Evolutionary conservation across 139 green algal species (phyloP).

Genomic region (Chlorella sp.): DNA sequence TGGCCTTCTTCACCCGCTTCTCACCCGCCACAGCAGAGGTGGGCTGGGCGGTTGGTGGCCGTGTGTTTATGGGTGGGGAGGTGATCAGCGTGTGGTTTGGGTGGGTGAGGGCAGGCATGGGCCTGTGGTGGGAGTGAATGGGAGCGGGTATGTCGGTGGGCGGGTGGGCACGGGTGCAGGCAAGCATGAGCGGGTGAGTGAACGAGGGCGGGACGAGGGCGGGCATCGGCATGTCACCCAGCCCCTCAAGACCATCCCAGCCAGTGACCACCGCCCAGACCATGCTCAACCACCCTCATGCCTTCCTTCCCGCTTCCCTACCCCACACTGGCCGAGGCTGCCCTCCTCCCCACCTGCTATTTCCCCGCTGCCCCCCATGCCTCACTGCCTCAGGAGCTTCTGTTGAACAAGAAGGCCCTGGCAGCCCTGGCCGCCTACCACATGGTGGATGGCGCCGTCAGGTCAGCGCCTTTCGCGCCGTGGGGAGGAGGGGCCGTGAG

Average conservation of each 20-base stretch:
- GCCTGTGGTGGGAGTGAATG: too few relatives aligned
- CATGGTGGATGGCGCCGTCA: background rate
- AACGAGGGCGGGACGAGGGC: too few relatives aligned
- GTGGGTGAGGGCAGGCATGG: too few relatives aligned
- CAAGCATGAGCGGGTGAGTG: background rate
- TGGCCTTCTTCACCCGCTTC: background rate
- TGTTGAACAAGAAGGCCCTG: slow-evolving; percentile 11
- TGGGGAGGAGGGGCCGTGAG: background rate
- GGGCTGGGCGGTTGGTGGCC: too few relatives aligned
- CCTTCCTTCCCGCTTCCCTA: too few relatives aligned
- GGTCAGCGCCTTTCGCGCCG: background rate
- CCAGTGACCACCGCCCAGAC: too few relatives aligned
- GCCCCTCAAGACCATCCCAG: too few relatives aligned
- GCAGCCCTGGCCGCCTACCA: slow-evolving; percentile 12
- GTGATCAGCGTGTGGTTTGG: too few relatives aligned
- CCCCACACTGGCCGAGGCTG: too few relatives aligned
- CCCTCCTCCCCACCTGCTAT: background rate
- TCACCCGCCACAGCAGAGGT: background rate
- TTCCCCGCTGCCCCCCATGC: background rate
- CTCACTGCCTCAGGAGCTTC: background rate
- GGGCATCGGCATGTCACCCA: too few relatives aligned
- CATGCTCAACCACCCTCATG: too few relatives aligned
- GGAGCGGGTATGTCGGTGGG: background rate
- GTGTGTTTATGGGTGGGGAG: background rate
- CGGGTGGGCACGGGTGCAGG: background rate